These are phyloP conservation scores for Phaseolus coccineus DNA, from an alignment of 331 rosid genomes.

Conservation along the genomic window DNA sequence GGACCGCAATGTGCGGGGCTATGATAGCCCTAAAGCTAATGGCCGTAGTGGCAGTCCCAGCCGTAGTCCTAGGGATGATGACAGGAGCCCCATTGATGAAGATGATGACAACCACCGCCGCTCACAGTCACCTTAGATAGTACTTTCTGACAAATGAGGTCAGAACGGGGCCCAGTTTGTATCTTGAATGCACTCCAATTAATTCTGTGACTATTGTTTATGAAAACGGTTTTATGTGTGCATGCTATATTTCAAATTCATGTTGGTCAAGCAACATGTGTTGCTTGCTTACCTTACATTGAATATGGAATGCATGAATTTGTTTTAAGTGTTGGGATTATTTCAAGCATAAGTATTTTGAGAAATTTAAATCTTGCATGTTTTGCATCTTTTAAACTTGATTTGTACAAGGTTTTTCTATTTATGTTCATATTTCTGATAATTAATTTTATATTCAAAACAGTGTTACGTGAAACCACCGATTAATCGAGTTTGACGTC, in stretches of 20 bases:
- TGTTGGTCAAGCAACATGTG: background rate
- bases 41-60: background rate
- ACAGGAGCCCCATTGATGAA: slow-evolving; percentile 57
- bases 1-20: slow-evolving; percentile 36
- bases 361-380: background rate
- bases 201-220: background rate
- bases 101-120: slow-evolving; percentile 48
- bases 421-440: background rate
- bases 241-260: background rate
- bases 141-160: background rate
- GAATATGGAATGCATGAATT: background rate
- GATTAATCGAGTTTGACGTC: too few species aligned
- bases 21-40: slow-evolving; percentile 42
- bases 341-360: background rate
- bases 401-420: background rate
- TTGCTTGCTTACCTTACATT: background rate
- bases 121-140: slow-evolving; percentile 46
- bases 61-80: slow-evolving; percentile 46
- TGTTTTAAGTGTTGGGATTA: background rate
- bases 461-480: too few species aligned
- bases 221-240: slow-evolving; percentile 17
- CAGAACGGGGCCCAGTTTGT: background rate
- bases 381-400: background rate
- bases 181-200: background rate
- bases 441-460: background rate